Evolutionary conservation across 495 filamentous ascomycete species (phyloP).

Genomic region (Xeromyces bisporus): DNA sequence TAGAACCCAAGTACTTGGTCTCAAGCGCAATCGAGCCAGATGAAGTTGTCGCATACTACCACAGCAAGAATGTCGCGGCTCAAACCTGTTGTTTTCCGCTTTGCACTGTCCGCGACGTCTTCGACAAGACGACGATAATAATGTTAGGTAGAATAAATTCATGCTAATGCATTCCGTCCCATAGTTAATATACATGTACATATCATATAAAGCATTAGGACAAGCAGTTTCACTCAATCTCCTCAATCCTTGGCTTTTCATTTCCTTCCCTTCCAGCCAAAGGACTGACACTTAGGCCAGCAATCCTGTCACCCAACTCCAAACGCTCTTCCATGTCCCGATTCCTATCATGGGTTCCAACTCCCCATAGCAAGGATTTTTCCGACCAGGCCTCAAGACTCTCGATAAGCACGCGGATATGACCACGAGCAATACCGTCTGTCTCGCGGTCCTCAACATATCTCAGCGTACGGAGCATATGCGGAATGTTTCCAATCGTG

Average conservation of each 20-base stretch:
- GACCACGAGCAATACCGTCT: conserved; percentile 56
- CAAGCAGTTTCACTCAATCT: conserved; percentile 24
- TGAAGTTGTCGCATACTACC: too few relatives aligned
- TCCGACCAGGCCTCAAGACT: conserved; percentile 55
- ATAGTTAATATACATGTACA: background rate
- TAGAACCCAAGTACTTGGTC: too few relatives aligned
- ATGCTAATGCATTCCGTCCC: too few relatives aligned
- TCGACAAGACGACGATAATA: too few relatives aligned
- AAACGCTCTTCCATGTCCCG: conserved; percentile 10
- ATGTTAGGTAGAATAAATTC: too few relatives aligned
- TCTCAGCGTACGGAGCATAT: conserved; percentile 42
- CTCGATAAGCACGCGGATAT: conserved; percentile 54
- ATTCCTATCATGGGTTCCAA: conserved; percentile 11
- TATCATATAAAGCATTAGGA: background rate
- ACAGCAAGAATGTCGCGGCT: too few relatives aligned
- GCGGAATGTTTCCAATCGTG: conserved; percentile 36
- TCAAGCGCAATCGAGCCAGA: too few relatives aligned
- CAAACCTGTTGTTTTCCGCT: too few relatives aligned
- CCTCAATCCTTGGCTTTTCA: conserved; percentile 30
- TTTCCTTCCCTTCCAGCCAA: conserved; percentile 15
- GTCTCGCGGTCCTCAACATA: conserved; percentile 53
- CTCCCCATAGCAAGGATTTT: conserved; percentile 32
- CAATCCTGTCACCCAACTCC: conserved; percentile 22
- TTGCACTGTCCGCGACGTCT: too few relatives aligned
- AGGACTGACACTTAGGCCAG: conserved; percentile 21